A percentile compares a stretch with the other conserved stretches of the same genome.
These are phyloP conservation scores for Tolypocladium amazonense DNA, from an alignment of 2,329 filamentous ascomycete genomes.

Conservation along the genomic window DNA sequence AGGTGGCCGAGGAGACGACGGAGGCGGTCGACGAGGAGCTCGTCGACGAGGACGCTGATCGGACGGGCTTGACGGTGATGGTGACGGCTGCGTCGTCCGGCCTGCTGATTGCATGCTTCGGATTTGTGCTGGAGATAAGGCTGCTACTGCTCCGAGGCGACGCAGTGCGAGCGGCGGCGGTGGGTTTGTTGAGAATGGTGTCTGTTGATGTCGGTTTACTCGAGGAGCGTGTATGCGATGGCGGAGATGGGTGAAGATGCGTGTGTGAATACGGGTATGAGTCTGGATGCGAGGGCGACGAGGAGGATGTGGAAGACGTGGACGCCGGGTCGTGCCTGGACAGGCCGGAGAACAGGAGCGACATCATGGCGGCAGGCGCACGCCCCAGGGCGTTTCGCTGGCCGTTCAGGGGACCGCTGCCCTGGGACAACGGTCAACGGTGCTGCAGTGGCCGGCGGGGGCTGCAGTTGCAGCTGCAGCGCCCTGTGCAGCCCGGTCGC, in stretches of 20 bases:
- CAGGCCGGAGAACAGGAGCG: conserved; percentile 4
- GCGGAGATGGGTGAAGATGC: not conserved
- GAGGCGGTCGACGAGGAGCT: conserved; percentile 1
- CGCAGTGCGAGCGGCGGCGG: not conserved
- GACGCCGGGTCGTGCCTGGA: conserved; percentile 1
- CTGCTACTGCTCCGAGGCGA: not conserved
- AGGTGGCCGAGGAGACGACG: not conserved
- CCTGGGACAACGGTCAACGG: not conserved
- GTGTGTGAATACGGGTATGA: not conserved
- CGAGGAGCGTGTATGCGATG: not conserved
- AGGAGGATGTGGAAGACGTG: not conserved
- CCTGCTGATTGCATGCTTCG: conserved; percentile 3
- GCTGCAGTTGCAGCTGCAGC: not conserved
- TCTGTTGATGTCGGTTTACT: not conserved
- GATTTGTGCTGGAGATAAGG: not conserved
- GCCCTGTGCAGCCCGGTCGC: not conserved
- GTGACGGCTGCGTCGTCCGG: not conserved
- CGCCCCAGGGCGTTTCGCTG: not conserved
- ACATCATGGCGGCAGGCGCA: conserved; percentile 4
- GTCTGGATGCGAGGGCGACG: not conserved
- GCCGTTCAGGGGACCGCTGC: not conserved
- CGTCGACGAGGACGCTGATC: conserved; percentile 1
- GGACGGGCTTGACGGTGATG: not conserved
- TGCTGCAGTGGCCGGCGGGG: not conserved
- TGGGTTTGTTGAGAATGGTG: not conserved